Evolutionary conservation across 345 rosid species (phyloP), one percentile per base, ranked within the genome.

Genomic region (Stellera chamaejasme): DNA sequence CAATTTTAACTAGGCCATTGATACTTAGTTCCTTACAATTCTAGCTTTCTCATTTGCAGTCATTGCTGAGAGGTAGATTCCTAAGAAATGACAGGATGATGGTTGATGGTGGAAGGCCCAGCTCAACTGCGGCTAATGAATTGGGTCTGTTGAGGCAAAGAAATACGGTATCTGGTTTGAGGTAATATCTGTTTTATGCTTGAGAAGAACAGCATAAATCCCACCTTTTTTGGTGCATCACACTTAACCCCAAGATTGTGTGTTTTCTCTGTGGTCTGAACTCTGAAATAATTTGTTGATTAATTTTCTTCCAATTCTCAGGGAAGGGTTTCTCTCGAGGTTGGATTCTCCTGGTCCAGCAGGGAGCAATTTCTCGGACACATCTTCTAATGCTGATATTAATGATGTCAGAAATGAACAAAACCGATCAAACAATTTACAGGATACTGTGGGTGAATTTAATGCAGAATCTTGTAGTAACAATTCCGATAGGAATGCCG

Each of bases 31-130:
- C 39, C 39, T 3, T 32, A 32, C 39, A 32, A 4, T 7, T 32
- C 5, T 7, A 32, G 5, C 39, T 36, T 59, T 58, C 64, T 55
- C 52, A 51, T 59, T 68, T 67, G 69, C 78, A 92, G 98, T 86
- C 96, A 66, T 72, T 88, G 60, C 84, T 92, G 36, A 72, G 96
- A 76, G 98, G 96, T 42, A 80, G 98, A 63, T 92, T 92, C 80
- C 76, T 92, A 82, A 88, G 95, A 54, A 86, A 82, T 86, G 78
- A 72, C 68, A 76, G 75, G 77, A 66, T n/a, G n/a, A n/a, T 65
- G 55, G 59, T 64, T 66, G 82, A 68, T 66, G 74, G 66, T 63
- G 79, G 72, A 60, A 79, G 83, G 68, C 76, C 80, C 32, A 62
- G 75, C 56, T 79, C 95, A 45, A 68, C 65, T 13, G 90, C 98